A percentile compares a stretch with the other conserved stretches of the same genome.
phyloP scores from a whole-genome alignment of 2,329 filamentous ascomycete genomes.

The Tetracladium maxilliforme region DNA sequence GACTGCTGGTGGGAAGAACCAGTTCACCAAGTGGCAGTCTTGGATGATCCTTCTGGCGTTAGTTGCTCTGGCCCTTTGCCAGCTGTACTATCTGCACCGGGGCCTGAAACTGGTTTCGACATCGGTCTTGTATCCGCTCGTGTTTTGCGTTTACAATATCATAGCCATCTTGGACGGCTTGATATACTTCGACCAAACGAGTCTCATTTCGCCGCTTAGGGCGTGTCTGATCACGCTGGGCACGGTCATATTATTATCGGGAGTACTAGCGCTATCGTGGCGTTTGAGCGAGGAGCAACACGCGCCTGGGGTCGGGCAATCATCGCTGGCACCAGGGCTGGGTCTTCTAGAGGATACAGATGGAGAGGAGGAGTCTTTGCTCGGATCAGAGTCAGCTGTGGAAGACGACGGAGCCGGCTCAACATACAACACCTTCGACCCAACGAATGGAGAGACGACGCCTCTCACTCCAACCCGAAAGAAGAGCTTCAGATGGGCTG shows the following conservation, averaged over 20 bases:
- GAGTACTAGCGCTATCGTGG: conserved; percentile 88
- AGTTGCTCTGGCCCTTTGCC: conserved; percentile 66
- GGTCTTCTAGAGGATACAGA: conserved; percentile 62
- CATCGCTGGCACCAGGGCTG: conserved; percentile 66
- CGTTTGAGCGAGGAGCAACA: conserved; percentile 68
- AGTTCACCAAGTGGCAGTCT: conserved; percentile 90
- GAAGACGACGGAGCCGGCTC: not conserved
- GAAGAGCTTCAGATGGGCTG: conserved; percentile 41
- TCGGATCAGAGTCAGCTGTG: not conserved
- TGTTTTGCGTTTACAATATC: conserved; percentile 99
- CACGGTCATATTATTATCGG: conserved; percentile 70
- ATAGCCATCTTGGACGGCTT: conserved; percentile 93
- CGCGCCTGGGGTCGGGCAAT: conserved; percentile 43
- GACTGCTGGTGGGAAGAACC: conserved; percentile 76
- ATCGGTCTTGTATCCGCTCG: conserved; percentile 87
- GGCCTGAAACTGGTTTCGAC: conserved; percentile 92
- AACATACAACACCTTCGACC: too few species aligned
- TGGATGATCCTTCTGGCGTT: conserved; percentile 82
- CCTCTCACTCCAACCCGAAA: conserved; percentile 25
- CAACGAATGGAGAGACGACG: too few species aligned
- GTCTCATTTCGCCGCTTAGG: conserved; percentile 60
- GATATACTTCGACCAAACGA: conserved; percentile 89
- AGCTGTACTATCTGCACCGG: conserved; percentile 89
- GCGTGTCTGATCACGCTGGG: conserved; percentile 75
- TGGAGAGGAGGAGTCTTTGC: conserved; percentile 17